Percentiles rank a stretch among this genome's conserved stretches.
phyloP scores from a whole-genome alignment of 768 basidiomycete species.

The Phylloporus sp. region DNA sequence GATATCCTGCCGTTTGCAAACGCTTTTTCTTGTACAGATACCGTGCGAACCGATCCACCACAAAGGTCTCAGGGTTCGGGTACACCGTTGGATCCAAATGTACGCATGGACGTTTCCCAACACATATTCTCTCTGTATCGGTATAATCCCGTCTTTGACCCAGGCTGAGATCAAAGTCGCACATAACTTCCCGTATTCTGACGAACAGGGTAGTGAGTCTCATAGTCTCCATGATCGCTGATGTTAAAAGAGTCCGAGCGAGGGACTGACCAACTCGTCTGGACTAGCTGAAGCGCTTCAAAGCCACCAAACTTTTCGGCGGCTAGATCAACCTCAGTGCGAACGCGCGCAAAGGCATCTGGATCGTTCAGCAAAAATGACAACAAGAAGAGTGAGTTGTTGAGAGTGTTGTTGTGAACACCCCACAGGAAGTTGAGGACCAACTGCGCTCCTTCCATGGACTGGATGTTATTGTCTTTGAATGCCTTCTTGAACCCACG shows the following conservation, averaged over 20 bases:
- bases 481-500: conserved; percentile 13
- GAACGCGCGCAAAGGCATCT: conserved; percentile 40
- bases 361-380: conserved; percentile 40
- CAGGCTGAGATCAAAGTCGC: conserved; percentile 17
- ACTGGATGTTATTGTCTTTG: too few species aligned
- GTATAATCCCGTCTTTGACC: conserved; percentile 5
- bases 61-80: conserved; percentile 10
- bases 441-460: conserved; percentile 14
- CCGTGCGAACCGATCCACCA: conserved; percentile 18
- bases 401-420: conserved; percentile 20
- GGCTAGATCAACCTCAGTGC: too few species aligned
- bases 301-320: conserved; percentile 34
- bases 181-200: conserved; percentile 12
- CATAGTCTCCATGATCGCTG: too few species aligned
- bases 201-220: conserved; percentile 15
- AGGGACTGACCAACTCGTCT: conserved; percentile 10
- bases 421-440: conserved; percentile 20
- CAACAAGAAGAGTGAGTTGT: conserved; percentile 16
- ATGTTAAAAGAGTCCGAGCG: conserved; percentile 17
- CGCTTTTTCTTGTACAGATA: conserved; percentile 9
- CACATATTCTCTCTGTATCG: conserved; percentile 20
- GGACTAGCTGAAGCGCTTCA: conserved; percentile 10
- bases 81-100: conserved; percentile 17
- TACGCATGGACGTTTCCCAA: conserved; percentile 15
- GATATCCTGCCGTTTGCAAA: conserved; percentile 9